Evolutionary conservation across 805 yeast genomes (phyloP), one percentile per base, ranked within the genome.

Genomic region (Wickerhamiella qilinensis): DNA sequence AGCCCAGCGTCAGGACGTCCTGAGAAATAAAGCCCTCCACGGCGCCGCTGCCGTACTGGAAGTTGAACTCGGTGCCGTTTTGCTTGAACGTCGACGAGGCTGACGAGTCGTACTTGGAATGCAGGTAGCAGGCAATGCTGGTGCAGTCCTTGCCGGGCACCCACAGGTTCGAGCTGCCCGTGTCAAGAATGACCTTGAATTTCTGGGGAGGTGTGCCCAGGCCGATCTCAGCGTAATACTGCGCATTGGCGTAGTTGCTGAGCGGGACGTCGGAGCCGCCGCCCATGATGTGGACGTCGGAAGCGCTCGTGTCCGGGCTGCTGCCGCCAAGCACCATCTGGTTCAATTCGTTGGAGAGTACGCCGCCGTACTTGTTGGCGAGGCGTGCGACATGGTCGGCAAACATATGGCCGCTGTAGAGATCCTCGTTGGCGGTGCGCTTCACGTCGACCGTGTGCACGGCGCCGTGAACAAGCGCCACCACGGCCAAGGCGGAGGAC

Each of bases 131-230:
- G 37, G 98, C 97, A 62, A 91, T 73, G 3, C 95, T 84, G 36
- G 84, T 67, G 65, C 98, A 91, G 48, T 82, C 85, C 33, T 68
- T 49, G 43, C 93, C 73, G 39, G 98, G 98, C 46, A 91, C 84
- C 98, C 98, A 91, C 64, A 91, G 68, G 63, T 91, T 91, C 33
- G 96, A 81, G 33, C 94, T 82, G 30, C 98, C 98, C 20, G 98
- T 88, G 62, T 91, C 98, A 54, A 91, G 68, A 46, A 91, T 75
- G 37, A 91, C 97, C 68, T 88, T 88, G 64, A 91, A 91, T 15
- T 71, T 58, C 66, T 91, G 98, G 36, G 81, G 83, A 8, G 98
- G 98, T 30, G 94, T 80, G 50, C 98, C 98, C 42, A 91, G 54
- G 41, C 75, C 67, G 51, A 91, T 81, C 55, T 88, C 96, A 33